Evolutionary conservation across 257 asterid genomes (phyloP).

Genomic region (Sherardia arvensis): DNA sequence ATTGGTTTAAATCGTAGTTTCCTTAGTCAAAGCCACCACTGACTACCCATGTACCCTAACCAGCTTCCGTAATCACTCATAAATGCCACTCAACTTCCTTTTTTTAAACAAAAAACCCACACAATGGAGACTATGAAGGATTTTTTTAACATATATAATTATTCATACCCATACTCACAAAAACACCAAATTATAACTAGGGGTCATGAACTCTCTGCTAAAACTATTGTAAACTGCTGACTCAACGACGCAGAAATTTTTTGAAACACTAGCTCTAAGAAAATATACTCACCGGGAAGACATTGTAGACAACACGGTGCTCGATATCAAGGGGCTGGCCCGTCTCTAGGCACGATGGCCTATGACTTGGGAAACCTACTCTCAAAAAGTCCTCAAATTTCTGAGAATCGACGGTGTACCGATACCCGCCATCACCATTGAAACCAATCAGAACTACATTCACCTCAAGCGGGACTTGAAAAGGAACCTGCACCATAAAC

Average conservation of each 20-base stretch:
- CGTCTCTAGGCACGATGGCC: conserved; percentile 93
- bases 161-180: neutral
- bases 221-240: neutral
- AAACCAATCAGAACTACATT: conserved; percentile 90
- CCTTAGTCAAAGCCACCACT: neutral
- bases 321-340: conserved; percentile 96
- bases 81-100: neutral
- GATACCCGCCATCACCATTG: conserved; percentile 85
- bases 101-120: too few relatives aligned
- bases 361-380: conserved; percentile 72
- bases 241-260: neutral
- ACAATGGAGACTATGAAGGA: neutral
- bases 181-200: neutral
- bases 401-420: conserved; percentile 65
- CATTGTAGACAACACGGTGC: conserved; percentile 84
- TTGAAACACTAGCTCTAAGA: conserved; percentile 1
- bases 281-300: conserved; percentile 59
- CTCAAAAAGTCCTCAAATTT: conserved; percentile 88
- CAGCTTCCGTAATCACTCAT: too few relatives aligned
- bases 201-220: neutral
- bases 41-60: neutral
- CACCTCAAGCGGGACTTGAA: conserved; percentile 98
- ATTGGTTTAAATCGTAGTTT: too few relatives aligned
- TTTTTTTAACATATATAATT: too few relatives aligned
- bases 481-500: conserved; percentile 67